Evolutionary conservation across 2,329 filamentous ascomycete genomes (phyloP), one percentile per base, ranked within the genome.

Genomic region (Truncatella angustata): DNA sequence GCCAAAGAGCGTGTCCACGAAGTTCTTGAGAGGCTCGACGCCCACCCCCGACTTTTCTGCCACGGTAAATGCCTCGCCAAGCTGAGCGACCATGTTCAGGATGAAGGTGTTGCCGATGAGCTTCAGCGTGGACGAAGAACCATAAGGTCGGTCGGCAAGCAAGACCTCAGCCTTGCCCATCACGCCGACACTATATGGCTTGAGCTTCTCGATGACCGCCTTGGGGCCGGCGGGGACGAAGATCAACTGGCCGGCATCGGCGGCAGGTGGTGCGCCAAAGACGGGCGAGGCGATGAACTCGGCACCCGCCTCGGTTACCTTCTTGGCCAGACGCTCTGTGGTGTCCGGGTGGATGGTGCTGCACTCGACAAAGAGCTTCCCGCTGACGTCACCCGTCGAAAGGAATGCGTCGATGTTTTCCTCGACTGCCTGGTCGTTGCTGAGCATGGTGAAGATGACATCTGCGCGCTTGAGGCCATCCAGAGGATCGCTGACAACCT

Each of bases 61-160:
- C 5, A 91, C 71, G 1, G 87, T 83, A 64, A 93, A 81, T 5
- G 86, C 88, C 72, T 96, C 90, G 1, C 88, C 84, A 4, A 96
- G 73, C 48, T 89, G 80, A 64, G 91, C 87, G 21, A 92, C 81
- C 80, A 92, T 92, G 72, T 89, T 88, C 36, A 95, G 67, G 60
- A 96, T 80, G 66, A 96, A 92, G 0, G 88, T 90, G 70, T 96
- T 96, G 52, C 92, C 91, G 9, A 96, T 79, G 18, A 96, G 76
- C 71, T 96, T 94, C 44, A 96, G 75, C 42, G 84, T 80, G 2
- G 84, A 80, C 4, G 91, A 85, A 49, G 84, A 82, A 46, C 62
- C 60, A 46, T 60, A 60, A 23, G 66, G 60, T 56, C 61, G 48
- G 54, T 67, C 63, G 5, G 66, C 63, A 49, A 68, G 65, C 5